phyloP scores from a whole-genome alignment of 1,284 basidiomycete genomes.

The Athelia sp. region DNA sequence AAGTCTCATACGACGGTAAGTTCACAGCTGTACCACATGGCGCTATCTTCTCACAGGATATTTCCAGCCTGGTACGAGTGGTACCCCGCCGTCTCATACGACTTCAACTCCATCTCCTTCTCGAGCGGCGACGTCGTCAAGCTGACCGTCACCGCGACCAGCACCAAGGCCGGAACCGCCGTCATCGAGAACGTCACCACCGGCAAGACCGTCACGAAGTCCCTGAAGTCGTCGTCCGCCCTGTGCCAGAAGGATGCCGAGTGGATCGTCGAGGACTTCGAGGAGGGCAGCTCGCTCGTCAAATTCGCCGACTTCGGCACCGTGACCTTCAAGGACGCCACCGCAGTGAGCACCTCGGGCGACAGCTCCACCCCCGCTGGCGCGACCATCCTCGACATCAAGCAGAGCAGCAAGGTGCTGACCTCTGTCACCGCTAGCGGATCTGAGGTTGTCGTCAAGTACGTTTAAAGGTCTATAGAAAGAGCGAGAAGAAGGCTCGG shows the following conservation, averaged over 20 bases:
- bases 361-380: slow-evolving; percentile 3
- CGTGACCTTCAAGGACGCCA: too few relatives aligned
- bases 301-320: slow-evolving; percentile 24
- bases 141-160: slow-evolving; percentile 22
- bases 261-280: slow-evolving; percentile 4
- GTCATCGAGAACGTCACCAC: slow-evolving; percentile 23
- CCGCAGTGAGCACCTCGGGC: background rate
- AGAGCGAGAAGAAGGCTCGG: background rate
- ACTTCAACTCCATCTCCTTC: slow-evolving; percentile 22
- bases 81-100: slow-evolving; percentile 24
- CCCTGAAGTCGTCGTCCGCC: slow-evolving; percentile 18
- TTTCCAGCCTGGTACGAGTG: slow-evolving; percentile 26
- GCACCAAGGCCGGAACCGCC: slow-evolving; percentile 19
- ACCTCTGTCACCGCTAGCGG: background rate
- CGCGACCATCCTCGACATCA: background rate
- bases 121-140: slow-evolving; percentile 20
- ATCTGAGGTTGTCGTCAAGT: background rate
- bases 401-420: slow-evolving; percentile 1
- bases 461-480: background rate
- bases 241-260: slow-evolving; percentile 19
- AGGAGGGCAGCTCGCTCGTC: slow-evolving; percentile 19
- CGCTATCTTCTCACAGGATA: background rate
- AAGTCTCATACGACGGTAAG: background rate
- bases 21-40: background rate
- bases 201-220: slow-evolving; percentile 21